A percentile compares a stretch with the other conserved stretches of the same genome.
Conservation (phyloP, 2,329 filamentous ascomycete species). For the Beauveria sp. region DNA sequence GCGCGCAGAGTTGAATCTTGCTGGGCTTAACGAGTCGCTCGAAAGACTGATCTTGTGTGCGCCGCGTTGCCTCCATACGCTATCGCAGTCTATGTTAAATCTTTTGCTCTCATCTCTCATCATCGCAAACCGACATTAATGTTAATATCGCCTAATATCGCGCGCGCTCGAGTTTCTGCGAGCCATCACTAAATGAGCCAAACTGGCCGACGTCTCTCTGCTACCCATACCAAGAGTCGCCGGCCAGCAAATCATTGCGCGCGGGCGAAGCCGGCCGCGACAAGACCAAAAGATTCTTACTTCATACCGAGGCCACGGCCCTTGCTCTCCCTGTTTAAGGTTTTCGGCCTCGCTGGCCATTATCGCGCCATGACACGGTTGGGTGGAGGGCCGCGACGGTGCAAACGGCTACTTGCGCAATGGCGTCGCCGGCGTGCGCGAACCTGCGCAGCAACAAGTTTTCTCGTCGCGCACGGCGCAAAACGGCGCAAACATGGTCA, state of each 20-base stretch:
- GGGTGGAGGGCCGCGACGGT: not conserved
- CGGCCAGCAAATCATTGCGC: not conserved
- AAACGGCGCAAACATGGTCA: not conserved
- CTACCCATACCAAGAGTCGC: not conserved
- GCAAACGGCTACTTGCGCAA: not conserved
- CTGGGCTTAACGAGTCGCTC: not conserved
- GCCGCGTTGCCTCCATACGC: not conserved
- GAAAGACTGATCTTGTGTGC: not conserved
- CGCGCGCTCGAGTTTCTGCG: not conserved
- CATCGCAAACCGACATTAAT: not conserved
- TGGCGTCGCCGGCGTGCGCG: not conserved
- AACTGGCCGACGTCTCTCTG: not conserved
- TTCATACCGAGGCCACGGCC: not conserved
- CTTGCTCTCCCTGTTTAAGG: not conserved
- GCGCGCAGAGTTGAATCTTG: not conserved
- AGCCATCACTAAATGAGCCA: not conserved
- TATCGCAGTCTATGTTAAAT: not conserved
- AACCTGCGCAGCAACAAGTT: not conserved
- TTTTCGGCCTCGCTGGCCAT: not conserved
- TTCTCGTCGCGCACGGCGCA: not conserved
- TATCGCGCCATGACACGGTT: not conserved
- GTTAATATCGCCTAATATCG: not conserved
- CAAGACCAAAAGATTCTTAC: not conserved
- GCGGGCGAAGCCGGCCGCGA: not conserved
- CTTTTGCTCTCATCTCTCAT: too few species aligned